These are phyloP conservation scores for Microthlaspi erraticum DNA, from an alignment of 345 rosid genomes.

Conservation along the genomic window DNA sequence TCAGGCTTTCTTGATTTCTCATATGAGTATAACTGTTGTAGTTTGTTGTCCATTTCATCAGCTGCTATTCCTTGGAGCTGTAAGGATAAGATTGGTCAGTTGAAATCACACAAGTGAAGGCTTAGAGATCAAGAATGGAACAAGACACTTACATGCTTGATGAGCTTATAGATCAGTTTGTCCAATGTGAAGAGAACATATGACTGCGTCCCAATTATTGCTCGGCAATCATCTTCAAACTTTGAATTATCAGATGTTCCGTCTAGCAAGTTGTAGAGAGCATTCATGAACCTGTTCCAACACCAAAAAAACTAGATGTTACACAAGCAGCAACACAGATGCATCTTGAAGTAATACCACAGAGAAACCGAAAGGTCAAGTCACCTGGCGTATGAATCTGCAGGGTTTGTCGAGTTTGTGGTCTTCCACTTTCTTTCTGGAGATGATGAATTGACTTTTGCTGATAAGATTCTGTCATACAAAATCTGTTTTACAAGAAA, in stretches of 20 bases:
- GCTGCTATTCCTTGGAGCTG: constrained; percentile 88
- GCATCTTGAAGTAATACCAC: background rate
- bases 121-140: background rate
- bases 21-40: constrained; percentile 78
- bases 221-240: constrained; percentile 97
- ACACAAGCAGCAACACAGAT: constrained; percentile 15
- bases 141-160: constrained; percentile 68
- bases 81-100: constrained; percentile 22
- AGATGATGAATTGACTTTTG: constrained; percentile 88
- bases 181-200: constrained; percentile 93
- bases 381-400: constrained; percentile 88
- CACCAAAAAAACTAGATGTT: constrained; percentile 22
- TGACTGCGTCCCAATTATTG: constrained; percentile 95
- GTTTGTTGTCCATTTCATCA: constrained; percentile 91
- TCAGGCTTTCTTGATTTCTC: constrained; percentile 82
- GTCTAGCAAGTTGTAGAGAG: constrained; percentile 89
- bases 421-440: constrained; percentile 91
- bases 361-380: background rate
- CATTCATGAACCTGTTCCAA: constrained; percentile 76
- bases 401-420: constrained; percentile 66
- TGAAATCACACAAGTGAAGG: background rate
- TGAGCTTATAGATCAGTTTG: constrained; percentile 87
- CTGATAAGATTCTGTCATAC: constrained; percentile 89
- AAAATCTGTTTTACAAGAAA: constrained; percentile 58
- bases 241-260: constrained; percentile 93